A percentile compares a stretch with the other conserved stretches of the same genome.
Conservation (phyloP, 805 yeast species). For the Teunomyces atbi region DNA sequence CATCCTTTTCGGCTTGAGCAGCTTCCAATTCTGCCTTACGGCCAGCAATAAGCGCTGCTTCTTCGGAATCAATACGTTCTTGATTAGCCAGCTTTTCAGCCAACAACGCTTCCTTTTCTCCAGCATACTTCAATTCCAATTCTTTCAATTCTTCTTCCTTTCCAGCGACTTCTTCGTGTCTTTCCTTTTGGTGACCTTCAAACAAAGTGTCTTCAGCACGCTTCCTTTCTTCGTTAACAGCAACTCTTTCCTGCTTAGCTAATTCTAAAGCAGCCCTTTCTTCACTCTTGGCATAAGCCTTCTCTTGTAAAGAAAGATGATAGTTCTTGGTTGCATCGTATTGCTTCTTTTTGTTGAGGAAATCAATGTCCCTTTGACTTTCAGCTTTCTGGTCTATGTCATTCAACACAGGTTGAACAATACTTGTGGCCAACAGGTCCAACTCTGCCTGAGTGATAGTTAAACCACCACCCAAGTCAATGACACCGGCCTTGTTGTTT, state of each 20-base stretch:
- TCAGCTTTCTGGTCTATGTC: constrained; percentile 71
- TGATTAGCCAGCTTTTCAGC: constrained; percentile 47
- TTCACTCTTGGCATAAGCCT: constrained; percentile 26
- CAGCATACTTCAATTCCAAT: constrained; percentile 39
- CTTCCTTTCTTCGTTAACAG: constrained; percentile 32
- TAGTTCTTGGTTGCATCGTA: constrained; percentile 35
- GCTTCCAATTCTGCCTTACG: constrained; percentile 47
- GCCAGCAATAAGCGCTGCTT: constrained; percentile 41
- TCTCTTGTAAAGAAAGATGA: constrained; percentile 29
- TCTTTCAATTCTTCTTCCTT: constrained; percentile 29
- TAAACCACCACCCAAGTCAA: constrained; percentile 87
- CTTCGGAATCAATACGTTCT: constrained; percentile 43
- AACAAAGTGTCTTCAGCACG: constrained; percentile 27
- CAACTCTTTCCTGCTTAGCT: constrained; percentile 35
- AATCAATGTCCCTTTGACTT: constrained; percentile 58
- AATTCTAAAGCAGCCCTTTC: constrained; percentile 34
- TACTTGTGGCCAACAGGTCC: constrained; percentile 70
- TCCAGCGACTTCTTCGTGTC: constrained; percentile 29
- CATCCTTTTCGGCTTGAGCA: constrained; percentile 54
- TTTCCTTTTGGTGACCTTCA: constrained; percentile 26
- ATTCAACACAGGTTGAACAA: constrained; percentile 79
- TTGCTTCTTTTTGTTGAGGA: constrained; percentile 30
- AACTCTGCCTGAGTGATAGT: constrained; percentile 73
- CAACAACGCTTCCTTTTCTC: constrained; percentile 41
- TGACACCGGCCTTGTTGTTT: constrained; percentile 48